Conservation (phyloP, 169 alveolate species). For the Eimeria tenella region DNA sequence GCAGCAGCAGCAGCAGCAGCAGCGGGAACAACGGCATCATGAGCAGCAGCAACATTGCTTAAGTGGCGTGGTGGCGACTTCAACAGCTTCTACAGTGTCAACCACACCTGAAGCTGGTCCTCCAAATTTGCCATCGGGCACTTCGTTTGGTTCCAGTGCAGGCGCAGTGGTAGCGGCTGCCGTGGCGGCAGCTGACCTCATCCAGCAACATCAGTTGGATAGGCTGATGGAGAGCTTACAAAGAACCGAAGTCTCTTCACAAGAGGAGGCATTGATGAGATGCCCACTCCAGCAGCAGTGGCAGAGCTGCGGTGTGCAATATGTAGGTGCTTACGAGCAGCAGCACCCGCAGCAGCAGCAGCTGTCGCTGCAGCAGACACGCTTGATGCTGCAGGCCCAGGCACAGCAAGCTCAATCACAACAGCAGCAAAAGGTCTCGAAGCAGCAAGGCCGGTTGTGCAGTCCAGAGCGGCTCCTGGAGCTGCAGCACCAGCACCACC, state of each 20-base stretch:
- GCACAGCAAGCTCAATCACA: background rate
- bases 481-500: constrained; percentile 56
- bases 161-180: constrained; percentile 2
- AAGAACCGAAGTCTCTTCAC: constrained; percentile 3
- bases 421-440: constrained; percentile 11
- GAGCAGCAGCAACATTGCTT: constrained; percentile 8
- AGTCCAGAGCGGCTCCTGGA: constrained; percentile 51
- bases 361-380: constrained; percentile 39
- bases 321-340: constrained; percentile 12
- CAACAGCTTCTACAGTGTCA: constrained; percentile 59
- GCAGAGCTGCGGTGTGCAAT: constrained; percentile 56
- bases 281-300: constrained; percentile 19
- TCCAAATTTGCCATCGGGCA: constrained; percentile 49
- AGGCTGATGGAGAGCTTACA: constrained; percentile 30
- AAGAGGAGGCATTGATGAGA: constrained; percentile 45
- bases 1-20: constrained; percentile 38
- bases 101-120: constrained; percentile 68
- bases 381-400: constrained; percentile 27
- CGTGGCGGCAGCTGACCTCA: background rate
- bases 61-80: background rate
- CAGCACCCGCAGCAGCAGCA: constrained; percentile 37
- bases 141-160: constrained; percentile 4
- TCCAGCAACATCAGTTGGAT: constrained; percentile 29
- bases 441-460: constrained; percentile 43
- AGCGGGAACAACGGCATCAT: constrained; percentile 26